Evolutionary conservation across 768 basidiomycete genomes (phyloP).

Genomic region (Atractiella rhizophila): DNA sequence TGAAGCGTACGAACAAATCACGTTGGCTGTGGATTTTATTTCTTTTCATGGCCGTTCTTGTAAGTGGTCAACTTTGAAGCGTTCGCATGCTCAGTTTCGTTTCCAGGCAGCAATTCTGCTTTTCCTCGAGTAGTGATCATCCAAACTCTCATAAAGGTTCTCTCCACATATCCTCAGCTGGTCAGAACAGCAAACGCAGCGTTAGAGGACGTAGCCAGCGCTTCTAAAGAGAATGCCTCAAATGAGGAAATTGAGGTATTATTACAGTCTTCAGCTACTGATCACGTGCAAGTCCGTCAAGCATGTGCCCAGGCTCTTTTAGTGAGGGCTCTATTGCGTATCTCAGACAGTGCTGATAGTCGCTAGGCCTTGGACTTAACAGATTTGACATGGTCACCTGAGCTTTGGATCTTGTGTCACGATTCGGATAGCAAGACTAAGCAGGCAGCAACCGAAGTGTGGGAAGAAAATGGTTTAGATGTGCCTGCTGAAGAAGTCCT

Average conservation of each 20-base stretch:
- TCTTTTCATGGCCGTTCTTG: conserved; percentile 30
- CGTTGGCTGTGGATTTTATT: conserved; percentile 42
- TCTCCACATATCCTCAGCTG: conserved; percentile 50
- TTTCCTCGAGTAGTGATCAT: conserved; percentile 55
- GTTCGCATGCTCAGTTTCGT: neutral
- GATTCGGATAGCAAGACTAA: conserved; percentile 76
- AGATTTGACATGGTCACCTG: conserved; percentile 73
- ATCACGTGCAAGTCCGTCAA: conserved; percentile 65
- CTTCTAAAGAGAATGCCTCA: conserved; percentile 38
- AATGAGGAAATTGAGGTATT: conserved; percentile 39
- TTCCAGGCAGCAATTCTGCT: conserved; percentile 36
- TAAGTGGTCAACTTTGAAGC: conserved; percentile 17
- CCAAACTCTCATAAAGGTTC: conserved; percentile 40
- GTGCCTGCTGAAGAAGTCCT: conserved; percentile 42
- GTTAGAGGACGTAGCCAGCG: conserved; percentile 54
- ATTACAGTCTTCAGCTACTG: conserved; percentile 46
- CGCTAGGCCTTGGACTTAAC: conserved; percentile 72
- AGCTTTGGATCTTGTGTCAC: conserved; percentile 65
- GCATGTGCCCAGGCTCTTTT: conserved; percentile 76
- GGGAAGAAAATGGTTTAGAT: conserved; percentile 91
- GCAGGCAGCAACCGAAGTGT: conserved; percentile 48
- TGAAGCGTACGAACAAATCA: conserved; percentile 53
- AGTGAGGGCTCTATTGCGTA: conserved; percentile 25
- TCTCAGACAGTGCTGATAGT: neutral
- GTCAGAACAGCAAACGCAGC: conserved; percentile 60